Percentiles rank a stretch among this genome's conserved stretches.
phyloP scores from a whole-genome alignment of 495 filamentous ascomycete species.

The Thermothielavioides terrestris region DNA sequence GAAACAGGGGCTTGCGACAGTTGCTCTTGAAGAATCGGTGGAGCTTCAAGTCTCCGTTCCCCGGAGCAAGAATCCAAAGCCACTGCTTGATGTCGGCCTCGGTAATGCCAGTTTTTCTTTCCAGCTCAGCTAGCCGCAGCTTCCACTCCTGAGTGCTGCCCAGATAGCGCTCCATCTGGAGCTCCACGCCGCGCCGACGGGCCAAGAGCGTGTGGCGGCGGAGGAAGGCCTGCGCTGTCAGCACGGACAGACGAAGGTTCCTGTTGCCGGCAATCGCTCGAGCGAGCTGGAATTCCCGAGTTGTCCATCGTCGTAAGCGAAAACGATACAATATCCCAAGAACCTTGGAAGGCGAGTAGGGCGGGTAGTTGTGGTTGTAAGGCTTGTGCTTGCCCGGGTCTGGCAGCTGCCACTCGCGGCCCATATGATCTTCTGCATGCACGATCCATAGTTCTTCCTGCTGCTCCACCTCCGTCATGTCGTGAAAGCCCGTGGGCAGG shows the following conservation, averaged over 20 bases:
- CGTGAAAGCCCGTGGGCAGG: conserved; percentile 5
- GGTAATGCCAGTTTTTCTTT: conserved; percentile 15
- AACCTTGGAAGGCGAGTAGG: conserved; percentile 12
- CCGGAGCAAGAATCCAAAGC: conserved; percentile 35
- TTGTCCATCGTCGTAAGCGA: neutral
- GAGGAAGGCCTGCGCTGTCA: conserved; percentile 27
- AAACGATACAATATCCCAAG: conserved; percentile 10
- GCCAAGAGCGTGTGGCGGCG: conserved; percentile 14
- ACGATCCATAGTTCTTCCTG: conserved; percentile 10
- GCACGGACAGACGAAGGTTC: conserved; percentile 23
- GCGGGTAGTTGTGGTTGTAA: conserved; percentile 1
- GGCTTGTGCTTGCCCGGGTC: neutral
- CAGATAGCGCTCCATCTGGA: conserved; percentile 12
- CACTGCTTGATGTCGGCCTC: conserved; percentile 28
- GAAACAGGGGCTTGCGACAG: conserved; percentile 31
- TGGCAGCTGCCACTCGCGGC: neutral
- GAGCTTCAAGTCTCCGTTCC: conserved; percentile 25
- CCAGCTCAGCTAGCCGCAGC: conserved; percentile 18
- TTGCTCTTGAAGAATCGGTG: conserved; percentile 27
- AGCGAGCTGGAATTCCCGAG: conserved; percentile 7
- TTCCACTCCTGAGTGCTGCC: conserved; percentile 23
- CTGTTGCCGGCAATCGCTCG: conserved; percentile 13
- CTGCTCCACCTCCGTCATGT: conserved; percentile 8
- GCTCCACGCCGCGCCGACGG: neutral
- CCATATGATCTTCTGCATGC: neutral